Conservation (phyloP, 225 moss, liverwort and hornwort genomes). For the Pseudoscleropodium purum region DNA sequence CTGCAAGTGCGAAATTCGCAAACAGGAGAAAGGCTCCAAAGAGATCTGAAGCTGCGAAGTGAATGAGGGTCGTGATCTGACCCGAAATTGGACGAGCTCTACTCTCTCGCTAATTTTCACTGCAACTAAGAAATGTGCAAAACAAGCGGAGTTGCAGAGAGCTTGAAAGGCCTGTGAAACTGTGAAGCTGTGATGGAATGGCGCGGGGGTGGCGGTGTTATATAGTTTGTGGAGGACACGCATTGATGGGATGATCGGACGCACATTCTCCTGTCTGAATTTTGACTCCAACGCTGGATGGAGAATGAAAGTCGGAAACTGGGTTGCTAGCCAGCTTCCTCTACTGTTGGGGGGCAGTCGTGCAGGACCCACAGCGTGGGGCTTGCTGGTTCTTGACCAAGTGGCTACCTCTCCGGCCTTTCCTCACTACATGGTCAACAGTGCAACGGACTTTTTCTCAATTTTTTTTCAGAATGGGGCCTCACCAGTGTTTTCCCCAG, state of each 20-base stretch:
- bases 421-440: background rate
- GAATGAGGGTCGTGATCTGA: background rate
- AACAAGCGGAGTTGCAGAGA: background rate
- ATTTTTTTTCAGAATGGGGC: background rate
- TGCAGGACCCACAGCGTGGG: background rate
- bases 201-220: background rate
- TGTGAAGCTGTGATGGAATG: background rate
- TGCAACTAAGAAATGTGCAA: background rate
- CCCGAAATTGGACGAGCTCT: background rate
- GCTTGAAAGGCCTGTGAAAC: background rate
- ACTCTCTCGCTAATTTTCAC: background rate
- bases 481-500: no score
- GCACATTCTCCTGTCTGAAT: background rate
- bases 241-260: background rate
- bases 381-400: background rate
- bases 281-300: background rate
- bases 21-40: background rate
- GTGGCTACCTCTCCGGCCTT: background rate
- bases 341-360: background rate
- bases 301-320: background rate
- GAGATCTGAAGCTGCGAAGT: background rate
- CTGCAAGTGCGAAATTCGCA: background rate
- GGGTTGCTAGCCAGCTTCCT: background rate
- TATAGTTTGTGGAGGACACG: background rate
- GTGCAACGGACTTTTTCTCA: background rate